phyloP scores from a whole-genome alignment of 495 filamentous ascomycete genomes.

The Pyrenula aspistea region DNA sequence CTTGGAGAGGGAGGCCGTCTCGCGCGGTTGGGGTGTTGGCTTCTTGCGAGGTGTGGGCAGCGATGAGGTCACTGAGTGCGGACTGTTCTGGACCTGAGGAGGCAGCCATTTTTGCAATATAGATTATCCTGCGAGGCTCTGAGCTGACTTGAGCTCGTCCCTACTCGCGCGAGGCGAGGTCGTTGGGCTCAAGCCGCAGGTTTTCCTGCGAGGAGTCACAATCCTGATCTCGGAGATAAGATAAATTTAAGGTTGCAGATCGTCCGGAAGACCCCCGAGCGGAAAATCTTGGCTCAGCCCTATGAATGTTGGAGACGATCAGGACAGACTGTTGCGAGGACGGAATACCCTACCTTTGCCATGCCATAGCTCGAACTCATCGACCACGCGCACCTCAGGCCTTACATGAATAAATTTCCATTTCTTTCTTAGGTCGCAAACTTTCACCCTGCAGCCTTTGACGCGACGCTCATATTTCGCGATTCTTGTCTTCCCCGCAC shows the following conservation, averaged over 20 bases:
- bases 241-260: neutral
- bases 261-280: neutral
- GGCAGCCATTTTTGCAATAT: constrained; percentile 2
- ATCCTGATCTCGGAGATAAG: neutral
- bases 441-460: too few relatives aligned
- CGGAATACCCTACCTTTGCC: neutral
- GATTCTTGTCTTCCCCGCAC: constrained; percentile 1
- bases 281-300: neutral
- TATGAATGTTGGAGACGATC: neutral
- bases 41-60: constrained; percentile 9
- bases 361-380: constrained; percentile 6
- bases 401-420: too few relatives aligned
- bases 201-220: too few relatives aligned
- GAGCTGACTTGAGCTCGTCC: too few relatives aligned
- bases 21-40: constrained; percentile 20
- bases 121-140: neutral
- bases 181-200: too few relatives aligned
- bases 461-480: too few relatives aligned
- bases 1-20: constrained; percentile 46
- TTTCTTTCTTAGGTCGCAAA: too few relatives aligned
- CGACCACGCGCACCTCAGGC: constrained; percentile 2
- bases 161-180: too few relatives aligned
- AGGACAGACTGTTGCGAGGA: neutral
- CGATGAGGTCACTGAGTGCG: constrained; percentile 22
- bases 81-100: constrained; percentile 11